A percentile compares a stretch with the other conserved stretches of the same genome.
phyloP scores from a whole-genome alignment of 176 grass and related monocot genomes.

The Oryza australiensis region DNA sequence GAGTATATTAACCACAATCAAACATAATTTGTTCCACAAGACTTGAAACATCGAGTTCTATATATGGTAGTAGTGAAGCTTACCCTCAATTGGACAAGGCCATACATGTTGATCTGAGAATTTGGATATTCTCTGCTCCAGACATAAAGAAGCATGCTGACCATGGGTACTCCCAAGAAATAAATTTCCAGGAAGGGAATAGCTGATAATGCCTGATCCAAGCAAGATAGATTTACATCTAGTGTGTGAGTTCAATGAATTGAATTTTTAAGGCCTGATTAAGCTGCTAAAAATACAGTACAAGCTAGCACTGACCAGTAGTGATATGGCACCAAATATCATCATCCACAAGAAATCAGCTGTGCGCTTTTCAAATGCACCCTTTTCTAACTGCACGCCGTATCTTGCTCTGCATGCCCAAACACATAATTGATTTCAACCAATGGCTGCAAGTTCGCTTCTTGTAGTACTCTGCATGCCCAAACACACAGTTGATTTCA shows the following conservation, averaged over 20 bases:
- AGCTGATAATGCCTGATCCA: constrained; percentile 60
- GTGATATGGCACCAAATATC: constrained; percentile 76
- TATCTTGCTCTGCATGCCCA: constrained; percentile 79
- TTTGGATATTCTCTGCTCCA: constrained; percentile 96
- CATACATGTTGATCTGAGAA: constrained; percentile 90
- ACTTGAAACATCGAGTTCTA: not conserved
- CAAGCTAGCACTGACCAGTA: constrained; percentile 53
- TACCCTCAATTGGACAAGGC: constrained; percentile 84
- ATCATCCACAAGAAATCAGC: constrained; percentile 97
- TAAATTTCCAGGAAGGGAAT: constrained; percentile 41
- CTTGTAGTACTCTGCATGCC: not conserved
- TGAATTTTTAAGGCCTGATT: not conserved
- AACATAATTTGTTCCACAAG: not conserved
- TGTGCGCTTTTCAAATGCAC: constrained; percentile 72
- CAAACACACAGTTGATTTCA: constrained; percentile 2
- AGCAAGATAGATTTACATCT: not conserved
- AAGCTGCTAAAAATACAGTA: not conserved
- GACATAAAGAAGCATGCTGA: constrained; percentile 88
- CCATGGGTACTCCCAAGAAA: constrained; percentile 67
- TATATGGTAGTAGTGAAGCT: constrained; percentile 17
- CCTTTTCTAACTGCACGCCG: constrained; percentile 87
- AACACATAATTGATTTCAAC: constrained; percentile 27
- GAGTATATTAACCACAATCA: constrained; percentile 2
- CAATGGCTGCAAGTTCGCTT: not conserved
- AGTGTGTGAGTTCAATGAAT: not conserved